phyloP scores from a whole-genome alignment of 805 yeast genomes.

The Scheffersomyces coipomensis region DNA sequence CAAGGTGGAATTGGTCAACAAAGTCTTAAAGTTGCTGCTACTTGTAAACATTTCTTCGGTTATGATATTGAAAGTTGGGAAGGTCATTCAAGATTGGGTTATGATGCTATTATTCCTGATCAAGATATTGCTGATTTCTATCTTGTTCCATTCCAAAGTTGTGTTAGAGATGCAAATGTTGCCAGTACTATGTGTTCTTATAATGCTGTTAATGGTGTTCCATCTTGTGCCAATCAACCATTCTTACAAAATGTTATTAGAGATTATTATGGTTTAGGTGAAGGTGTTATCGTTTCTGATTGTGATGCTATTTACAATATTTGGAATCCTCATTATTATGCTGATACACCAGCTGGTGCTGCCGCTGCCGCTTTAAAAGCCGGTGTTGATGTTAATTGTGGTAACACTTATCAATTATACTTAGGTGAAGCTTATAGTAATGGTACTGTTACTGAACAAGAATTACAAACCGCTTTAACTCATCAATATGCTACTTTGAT shows the following conservation, averaged over 20 bases:
- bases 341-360: constrained; percentile 2
- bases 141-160: constrained; percentile 5
- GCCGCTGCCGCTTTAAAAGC: constrained; percentile 5
- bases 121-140: constrained; percentile 8
- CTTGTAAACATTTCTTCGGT: constrained; percentile 8
- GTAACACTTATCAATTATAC: constrained; percentile 3
- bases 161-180: constrained; percentile 8
- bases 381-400: constrained; percentile 8
- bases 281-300: constrained; percentile 4
- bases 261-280: constrained; percentile 1
- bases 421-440: constrained; percentile 4
- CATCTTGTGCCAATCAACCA: constrained; percentile 5
- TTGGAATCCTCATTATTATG: constrained; percentile 5
- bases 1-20: constrained; percentile 9
- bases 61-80: constrained; percentile 8
- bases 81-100: constrained; percentile 5
- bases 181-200: constrained; percentile 7
- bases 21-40: constrained; percentile 6
- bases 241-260: constrained; percentile 4
- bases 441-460: constrained; percentile 1
- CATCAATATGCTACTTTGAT: constrained; percentile 5
- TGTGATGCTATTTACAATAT: constrained; percentile 6
- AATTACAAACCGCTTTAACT: constrained; percentile 3
- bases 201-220: constrained; percentile 6
- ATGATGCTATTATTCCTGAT: constrained; percentile 6